Base-by-base conservation (phyloP, 73 alveolate genomes). In the Symbiodinium pilosum region DNA sequence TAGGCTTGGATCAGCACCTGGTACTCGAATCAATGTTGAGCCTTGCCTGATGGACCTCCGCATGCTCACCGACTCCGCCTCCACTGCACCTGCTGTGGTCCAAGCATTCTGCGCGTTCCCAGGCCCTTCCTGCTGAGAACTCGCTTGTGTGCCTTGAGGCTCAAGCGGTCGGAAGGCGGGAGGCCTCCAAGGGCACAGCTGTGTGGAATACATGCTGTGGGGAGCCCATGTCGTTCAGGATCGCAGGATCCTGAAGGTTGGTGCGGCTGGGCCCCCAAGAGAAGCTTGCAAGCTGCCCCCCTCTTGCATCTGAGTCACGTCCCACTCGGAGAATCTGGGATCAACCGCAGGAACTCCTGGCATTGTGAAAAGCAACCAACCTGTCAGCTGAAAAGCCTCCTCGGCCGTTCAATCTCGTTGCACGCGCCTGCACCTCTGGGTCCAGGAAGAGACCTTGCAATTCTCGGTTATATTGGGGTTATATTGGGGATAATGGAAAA, bases 151-250 rank as follows among this genome's bases (percentile, higher is more conserved):
- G 81, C 81, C 81, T 64, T 24, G 32, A 28, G 81, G 81, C 81
- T 64, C 81, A n/a, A n/a, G n/a, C n/a, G 81, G 41, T 20, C 81
- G 81, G 81, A 64, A 64, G 81, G 81, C 81, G 20, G 41, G 81
- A 28, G 81, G 81, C 81, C 81, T 64, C 36, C n/a, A n/a, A n/a
- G n/a, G n/a, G n/a, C n/a, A n/a, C n/a, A n/a, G n/a, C n/a, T n/a
- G n/a, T n/a, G n/a, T n/a, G n/a, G n/a, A n/a, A n/a, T n/a, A n/a
- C n/a, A n/a, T n/a, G n/a, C n/a, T n/a, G n/a, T n/a, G n/a, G n/a
- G n/a, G n/a, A n/a, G n/a, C n/a, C n/a, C n/a, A n/a, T n/a, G n/a
- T n/a, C n/a, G n/a, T n/a, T n/a, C n/a, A n/a, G n/a, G n/a, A n/a
- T n/a, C n/a, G n/a, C n/a, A n/a, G n/a, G n/a, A n/a, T n/a, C n/a